Conservation (phyloP, 345 rosid species). For the Eucalyptus leucophloia region DNA sequence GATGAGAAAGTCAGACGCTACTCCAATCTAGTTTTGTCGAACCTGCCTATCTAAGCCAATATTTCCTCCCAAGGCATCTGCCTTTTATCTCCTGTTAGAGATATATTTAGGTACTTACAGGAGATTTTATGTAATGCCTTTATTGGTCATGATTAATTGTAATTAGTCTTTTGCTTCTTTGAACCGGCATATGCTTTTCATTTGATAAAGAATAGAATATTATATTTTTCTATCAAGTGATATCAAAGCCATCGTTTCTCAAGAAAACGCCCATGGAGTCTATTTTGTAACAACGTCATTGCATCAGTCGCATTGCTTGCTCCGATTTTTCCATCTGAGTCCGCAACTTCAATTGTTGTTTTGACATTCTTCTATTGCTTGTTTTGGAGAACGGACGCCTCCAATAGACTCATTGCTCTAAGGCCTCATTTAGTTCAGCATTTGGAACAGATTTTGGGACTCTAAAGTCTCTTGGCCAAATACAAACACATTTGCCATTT, state of each 20-base stretch:
- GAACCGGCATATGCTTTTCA: background rate
- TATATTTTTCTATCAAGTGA: background rate
- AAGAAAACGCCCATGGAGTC: background rate
- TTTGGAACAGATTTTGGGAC: no score
- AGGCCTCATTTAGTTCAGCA: fast-evolving
- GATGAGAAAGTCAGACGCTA: background rate
- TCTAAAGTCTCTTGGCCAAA: no score
- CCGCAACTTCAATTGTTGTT: background rate
- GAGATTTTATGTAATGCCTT: background rate
- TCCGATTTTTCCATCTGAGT: background rate
- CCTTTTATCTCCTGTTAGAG: background rate
- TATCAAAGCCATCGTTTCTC: background rate
- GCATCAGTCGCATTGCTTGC: background rate
- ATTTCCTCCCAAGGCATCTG: background rate
- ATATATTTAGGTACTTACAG: background rate
- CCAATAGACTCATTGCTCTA: background rate
- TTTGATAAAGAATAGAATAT: background rate
- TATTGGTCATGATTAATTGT: background rate
- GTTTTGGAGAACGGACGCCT: background rate
- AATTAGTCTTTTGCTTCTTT: background rate
- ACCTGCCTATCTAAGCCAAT: background rate
- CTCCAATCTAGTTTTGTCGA: background rate
- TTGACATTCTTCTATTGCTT: background rate
- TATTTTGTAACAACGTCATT: background rate
- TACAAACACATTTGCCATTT: fast-evolving